These are phyloP conservation scores for Arctium minus DNA, from an alignment of 129 eudicot genomes.

Conservation along the genomic window DNA sequence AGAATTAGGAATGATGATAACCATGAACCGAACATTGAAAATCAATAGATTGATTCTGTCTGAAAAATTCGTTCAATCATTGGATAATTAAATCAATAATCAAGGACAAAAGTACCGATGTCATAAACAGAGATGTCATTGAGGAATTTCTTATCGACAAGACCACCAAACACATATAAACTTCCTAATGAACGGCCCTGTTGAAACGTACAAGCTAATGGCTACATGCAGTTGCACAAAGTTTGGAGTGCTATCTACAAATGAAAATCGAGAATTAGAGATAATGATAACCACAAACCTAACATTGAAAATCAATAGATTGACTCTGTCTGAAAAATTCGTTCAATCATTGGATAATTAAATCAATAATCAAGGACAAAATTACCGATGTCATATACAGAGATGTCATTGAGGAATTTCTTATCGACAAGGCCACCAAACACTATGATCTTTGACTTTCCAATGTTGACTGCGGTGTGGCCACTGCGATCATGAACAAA, in stretches of 20 bases:
- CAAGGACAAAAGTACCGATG: slow-evolving; percentile 50
- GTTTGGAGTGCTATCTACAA: background rate
- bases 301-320: background rate
- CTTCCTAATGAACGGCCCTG: too few relatives aligned
- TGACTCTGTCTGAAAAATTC: background rate
- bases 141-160: slow-evolving; percentile 78
- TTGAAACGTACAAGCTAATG: background rate
- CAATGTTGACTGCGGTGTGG: slow-evolving; percentile 89
- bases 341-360: background rate
- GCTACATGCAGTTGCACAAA: background rate
- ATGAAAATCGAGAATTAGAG: background rate
- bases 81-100: background rate
- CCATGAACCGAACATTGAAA: background rate
- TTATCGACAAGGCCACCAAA: slow-evolving; percentile 91
- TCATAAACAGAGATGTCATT: slow-evolving; percentile 74
- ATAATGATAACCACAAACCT: background rate
- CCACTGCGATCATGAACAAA: slow-evolving; percentile 53
- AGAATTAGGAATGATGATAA: background rate
- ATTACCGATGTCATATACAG: slow-evolving; percentile 85
- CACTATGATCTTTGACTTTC: slow-evolving; percentile 77
- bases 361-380: background rate
- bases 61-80: background rate
- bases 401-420: slow-evolving; percentile 66
- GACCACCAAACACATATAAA: slow-evolving; percentile 63
- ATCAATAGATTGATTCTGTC: background rate